Base-by-base conservation (phyloP, 495 filamentous ascomycete genomes). In the Aspergillus biplanus region DNA sequence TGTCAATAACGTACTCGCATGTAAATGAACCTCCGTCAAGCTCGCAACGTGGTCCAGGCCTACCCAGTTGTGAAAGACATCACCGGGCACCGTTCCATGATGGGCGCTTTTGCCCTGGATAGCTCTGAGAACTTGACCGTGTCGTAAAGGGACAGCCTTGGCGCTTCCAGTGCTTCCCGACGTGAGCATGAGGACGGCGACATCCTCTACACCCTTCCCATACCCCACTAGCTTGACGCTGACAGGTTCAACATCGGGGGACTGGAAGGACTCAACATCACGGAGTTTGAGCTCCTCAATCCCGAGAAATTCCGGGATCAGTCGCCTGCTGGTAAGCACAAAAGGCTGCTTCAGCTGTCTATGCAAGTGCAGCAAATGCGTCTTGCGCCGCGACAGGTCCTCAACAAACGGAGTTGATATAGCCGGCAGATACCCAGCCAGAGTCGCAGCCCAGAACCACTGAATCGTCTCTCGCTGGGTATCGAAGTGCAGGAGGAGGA, bases 161-260 rank as follows among this genome's bases (percentile, higher is more conserved):
- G 83, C 66, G 47, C 80, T 73, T 6, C 84, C 83, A 9, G 80
- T 85, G 65, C 77, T 83, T 2, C 86, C 86, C 0, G 84, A 89
- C 6, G 85, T 89, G 5, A 88, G 69, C 50, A 54, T 55, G 34
- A 62, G 49, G 11, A 52, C 44, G 7, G 48, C 46, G 0, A 37
- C 16, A 35, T 34, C 27, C 7, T 16, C 33, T 33, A 33, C 31
- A 34, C 6, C 7, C 12, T 16, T 35, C 32, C 7, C 6, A 18
- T 27, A 33, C 18, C n/a, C n/a, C 7, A 3, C 50, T 3, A 33
- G 21, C n/a, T 21, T 7, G 13, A 33, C 15, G 32, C 7, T 9
- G 39, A n/a, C 39, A n/a, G 15, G 2, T 15, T 49, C 46, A 18
- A 21, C 16, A 49, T n/a, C 13, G 7, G 46, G 52, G 15, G 31